These are phyloP conservation scores for Diaporthe capsici DNA, from an alignment of 2,329 filamentous ascomycete species.

Conservation along the genomic window DNA sequence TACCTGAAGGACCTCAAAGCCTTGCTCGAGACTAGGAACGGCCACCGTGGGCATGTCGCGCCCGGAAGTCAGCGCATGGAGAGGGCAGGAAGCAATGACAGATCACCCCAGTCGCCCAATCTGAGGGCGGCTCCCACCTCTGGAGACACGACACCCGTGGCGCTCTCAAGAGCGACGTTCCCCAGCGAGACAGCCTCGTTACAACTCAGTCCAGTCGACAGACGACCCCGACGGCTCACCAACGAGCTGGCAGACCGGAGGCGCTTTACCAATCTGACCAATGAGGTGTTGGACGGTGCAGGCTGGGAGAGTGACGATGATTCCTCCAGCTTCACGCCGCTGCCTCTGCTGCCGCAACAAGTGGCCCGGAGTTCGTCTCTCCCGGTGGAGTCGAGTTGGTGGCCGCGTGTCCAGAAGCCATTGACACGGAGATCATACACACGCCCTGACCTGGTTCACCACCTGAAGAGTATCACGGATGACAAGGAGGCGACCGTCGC, in stretches of 20 bases:
- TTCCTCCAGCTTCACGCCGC: conserved; percentile 32
- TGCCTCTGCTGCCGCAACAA: conserved; percentile 16
- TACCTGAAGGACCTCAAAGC: conserved; percentile 32
- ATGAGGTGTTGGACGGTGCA: conserved; percentile 19
- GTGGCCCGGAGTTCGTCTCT: not conserved
- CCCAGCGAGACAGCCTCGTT: conserved; percentile 10
- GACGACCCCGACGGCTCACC: conserved; percentile 28
- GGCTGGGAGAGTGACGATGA: conserved; percentile 32
- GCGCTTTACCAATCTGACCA: conserved; percentile 10
- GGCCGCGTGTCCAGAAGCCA: conserved; percentile 30
- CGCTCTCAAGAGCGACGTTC: conserved; percentile 14
- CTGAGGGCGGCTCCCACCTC: not conserved
- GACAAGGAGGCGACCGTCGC: conserved; percentile 36
- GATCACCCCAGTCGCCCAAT: conserved; percentile 18
- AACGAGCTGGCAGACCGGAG: conserved; percentile 34
- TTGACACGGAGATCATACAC: conserved; percentile 28
- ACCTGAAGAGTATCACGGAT: conserved; percentile 30
- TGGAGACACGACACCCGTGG: conserved; percentile 14
- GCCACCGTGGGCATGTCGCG: not conserved
- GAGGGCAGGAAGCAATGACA: conserved; percentile 32
- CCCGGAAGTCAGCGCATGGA: conserved; percentile 32
- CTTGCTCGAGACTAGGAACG: conserved; percentile 14
- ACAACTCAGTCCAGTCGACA: conserved; percentile 17
- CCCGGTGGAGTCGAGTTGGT: not conserved
- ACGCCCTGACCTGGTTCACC: conserved; percentile 29